Evolutionary conservation across 805 yeast species (phyloP), one percentile per base, ranked within the genome.

Genomic region (Teunomyces funiuensis): DNA sequence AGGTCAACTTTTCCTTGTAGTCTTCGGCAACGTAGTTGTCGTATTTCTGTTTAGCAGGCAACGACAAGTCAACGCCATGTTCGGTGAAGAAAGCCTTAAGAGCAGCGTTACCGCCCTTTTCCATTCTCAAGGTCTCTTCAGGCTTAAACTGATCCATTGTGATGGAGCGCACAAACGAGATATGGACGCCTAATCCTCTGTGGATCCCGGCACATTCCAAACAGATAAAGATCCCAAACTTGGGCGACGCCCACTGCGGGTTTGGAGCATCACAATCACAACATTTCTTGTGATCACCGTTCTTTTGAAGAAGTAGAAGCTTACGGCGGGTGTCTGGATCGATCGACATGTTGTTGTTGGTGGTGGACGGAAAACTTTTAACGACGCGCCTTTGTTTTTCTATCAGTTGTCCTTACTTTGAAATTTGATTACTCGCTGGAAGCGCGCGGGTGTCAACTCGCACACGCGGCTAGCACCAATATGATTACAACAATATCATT

Each of bases 161-260:
- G 53, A 93, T 90, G 19, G 96, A 85, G 60, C 99, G 77, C 27
- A 93, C 98, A 70, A 93, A 93, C 30, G 97, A 90, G 43, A 93
- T 82, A 62, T 93, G 99, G 31, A 93, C 99, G 28, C 99, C 99
- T 36, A 93, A 72, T 9, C 98, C 95, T 63, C 96, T 77, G 63
- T 93, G 99, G 42, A 85, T 73, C 34, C 99, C 99, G 14, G 99
- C 99, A 71, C 99, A 93, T 61, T 93, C 99, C 29, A 93, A 76
- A 65, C 99, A 93, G 58, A 93, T 91, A 66, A 90, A 93, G 46
- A 93, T 86, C 45, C 99, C 99, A 66, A 91, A 89, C 65, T 93
- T 93, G 27, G 98, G 98, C 10, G 97, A 88, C 2, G 98, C 97
- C 99, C 99, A 93, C 64, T 93, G 99, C 7, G 99, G 99, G 61